A percentile compares a stretch with the other conserved stretches of the same genome.
Evolutionary conservation across 441 rosid genomes (phyloP).

Genomic region (Euphorbia schlechtendalii): DNA sequence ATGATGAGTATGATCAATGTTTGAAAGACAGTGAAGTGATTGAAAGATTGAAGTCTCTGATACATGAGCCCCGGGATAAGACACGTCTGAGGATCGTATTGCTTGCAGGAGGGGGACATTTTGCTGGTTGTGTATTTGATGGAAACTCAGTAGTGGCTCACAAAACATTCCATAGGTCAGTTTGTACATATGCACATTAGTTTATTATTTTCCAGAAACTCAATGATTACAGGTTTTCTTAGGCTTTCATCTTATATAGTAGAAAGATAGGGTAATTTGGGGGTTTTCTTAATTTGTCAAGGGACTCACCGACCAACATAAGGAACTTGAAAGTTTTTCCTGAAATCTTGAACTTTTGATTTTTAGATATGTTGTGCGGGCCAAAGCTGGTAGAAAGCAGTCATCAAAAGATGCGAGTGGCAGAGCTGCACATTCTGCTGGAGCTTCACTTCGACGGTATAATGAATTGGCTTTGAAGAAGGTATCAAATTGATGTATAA

Average conservation of each 20-base stretch:
- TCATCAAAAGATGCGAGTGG: conserved; percentile 88
- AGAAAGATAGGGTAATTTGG: not conserved
- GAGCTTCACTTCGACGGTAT: conserved; percentile 93
- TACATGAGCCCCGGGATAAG: conserved; percentile 38
- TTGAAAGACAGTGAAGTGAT: conserved; percentile 48
- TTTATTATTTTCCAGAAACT: too few species aligned
- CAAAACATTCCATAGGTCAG: conserved; percentile 90
- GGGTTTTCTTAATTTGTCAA: not conserved
- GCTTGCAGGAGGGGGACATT: conserved; percentile 91
- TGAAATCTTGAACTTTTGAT: conserved; percentile 15
- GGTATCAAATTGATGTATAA: conserved; percentile 35
- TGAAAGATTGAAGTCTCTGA: conserved; percentile 45
- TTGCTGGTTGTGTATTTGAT: conserved; percentile 80
- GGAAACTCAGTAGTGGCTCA: conserved; percentile 64
- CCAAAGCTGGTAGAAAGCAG: conserved; percentile 97
- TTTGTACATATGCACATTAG: not conserved
- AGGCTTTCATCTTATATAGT: conserved; percentile 2
- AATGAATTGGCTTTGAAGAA: conserved; percentile 89
- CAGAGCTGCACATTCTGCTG: conserved; percentile 84
- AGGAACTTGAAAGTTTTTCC: not conserved
- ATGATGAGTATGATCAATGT: conserved; percentile 10
- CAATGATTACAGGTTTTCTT: not conserved
- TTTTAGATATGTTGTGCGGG: conserved; percentile 87
- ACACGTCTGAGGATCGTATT: conserved; percentile 50
- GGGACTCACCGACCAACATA: not conserved